Evolutionary conservation across 2,329 filamentous ascomycete species (phyloP), one percentile per base, ranked within the genome.

Genomic region (Rosellinia necatrix): DNA sequence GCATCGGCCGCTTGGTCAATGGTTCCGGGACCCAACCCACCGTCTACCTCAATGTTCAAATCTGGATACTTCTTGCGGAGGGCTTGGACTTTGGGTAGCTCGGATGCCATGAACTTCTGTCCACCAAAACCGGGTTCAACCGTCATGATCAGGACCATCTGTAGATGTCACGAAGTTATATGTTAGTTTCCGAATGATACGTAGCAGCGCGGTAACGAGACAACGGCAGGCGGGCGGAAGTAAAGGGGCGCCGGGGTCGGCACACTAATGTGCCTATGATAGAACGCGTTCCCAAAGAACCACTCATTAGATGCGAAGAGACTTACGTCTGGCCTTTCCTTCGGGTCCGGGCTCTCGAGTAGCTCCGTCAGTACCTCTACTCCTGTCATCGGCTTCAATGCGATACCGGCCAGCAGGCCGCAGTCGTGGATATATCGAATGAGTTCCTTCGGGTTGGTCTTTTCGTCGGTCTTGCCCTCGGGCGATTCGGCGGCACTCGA

Each of bases 141-240:
- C 1, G 94, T 99, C 94, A 99, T 99, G 58, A 99, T 84, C 15
- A 99, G 86, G 32, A 96, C 92, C 94, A 99, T 99, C 93, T 97
- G 61, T 12, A 6, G 13, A 38, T 10, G 7, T 43, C 21, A n/a
- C 37, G 4, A 21, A 13, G 12, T 5, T 12, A 19, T 9, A 17
- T 6, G 19, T 52, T 42, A 50, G 53, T 19, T 34, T 25, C 17
- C 9, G n/a, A n/a, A n/a, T n/a, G 15, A 13, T 24, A 15, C n/a
- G 2, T n/a, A 29, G 1, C 3, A 30, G 40, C 7, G 25, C 13
- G 24, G n/a, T n/a, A n/a, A n/a, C n/a, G n/a, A n/a, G n/a, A n/a
- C n/a, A n/a, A n/a, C n/a, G n/a, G n/a, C n/a, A n/a, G n/a, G n/a
- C n/a, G n/a, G n/a, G n/a, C n/a, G n/a, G n/a, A n/a, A n/a, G n/a